A percentile compares a stretch with the other conserved stretches of the same genome.
Conservation (phyloP, 495 filamentous ascomycete genomes). For the Pseudevernia furfuracea region DNA sequence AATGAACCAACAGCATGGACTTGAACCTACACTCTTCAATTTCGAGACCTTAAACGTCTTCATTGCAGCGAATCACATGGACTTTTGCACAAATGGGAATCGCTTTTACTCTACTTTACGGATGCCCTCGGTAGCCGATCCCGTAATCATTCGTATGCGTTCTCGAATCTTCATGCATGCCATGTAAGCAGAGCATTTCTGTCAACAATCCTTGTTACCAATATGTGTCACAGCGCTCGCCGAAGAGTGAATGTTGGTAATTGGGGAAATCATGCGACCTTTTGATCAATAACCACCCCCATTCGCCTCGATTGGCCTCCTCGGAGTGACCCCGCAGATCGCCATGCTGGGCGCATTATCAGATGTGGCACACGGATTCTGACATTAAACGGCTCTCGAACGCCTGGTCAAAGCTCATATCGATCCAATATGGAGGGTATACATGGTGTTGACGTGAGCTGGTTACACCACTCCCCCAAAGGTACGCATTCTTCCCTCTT, state of each 20-base stretch:
- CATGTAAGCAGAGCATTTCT: neutral
- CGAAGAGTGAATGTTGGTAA: neutral
- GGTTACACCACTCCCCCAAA: constrained; percentile 61
- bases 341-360: constrained; percentile 6
- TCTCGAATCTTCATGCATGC: neutral
- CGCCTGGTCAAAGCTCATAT: neutral
- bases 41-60: neutral
- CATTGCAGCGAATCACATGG: neutral
- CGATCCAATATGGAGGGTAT: constrained; percentile 46
- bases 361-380: constrained; percentile 1
- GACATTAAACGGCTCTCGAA: neutral
- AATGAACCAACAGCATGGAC: neutral
- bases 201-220: neutral
- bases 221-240: neutral
- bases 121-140: constrained; percentile 2
- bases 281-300: neutral
- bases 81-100: too few species aligned
- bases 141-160: constrained; percentile 11
- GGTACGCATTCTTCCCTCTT: constrained; percentile 36
- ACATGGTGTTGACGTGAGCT: constrained; percentile 61
- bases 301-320: constrained; percentile 4
- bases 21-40: neutral
- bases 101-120: neutral
- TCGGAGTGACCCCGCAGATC: constrained; percentile 19
- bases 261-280: neutral